Conservation (phyloP, 805 yeast genomes). For the Teunomyces lycoperdinae region DNA sequence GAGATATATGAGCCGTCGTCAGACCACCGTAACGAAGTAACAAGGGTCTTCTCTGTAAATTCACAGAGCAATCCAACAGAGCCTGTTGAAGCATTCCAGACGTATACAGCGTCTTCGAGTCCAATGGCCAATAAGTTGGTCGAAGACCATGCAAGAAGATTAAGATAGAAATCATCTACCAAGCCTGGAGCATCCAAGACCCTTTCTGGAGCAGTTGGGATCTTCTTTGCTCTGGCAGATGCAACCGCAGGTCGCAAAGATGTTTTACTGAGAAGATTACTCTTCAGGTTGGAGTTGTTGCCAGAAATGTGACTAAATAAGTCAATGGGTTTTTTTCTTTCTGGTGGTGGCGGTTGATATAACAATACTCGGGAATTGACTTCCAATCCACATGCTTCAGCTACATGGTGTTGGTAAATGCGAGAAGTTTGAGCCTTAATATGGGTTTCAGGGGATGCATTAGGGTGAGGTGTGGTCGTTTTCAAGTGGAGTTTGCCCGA, state of each 20-base stretch:
- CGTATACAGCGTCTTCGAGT: constrained; percentile 74
- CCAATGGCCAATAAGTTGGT: constrained; percentile 86
- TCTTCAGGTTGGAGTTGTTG: constrained; percentile 16
- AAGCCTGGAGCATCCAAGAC: constrained; percentile 96
- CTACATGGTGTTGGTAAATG: constrained; percentile 76
- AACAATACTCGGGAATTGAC: constrained; percentile 79
- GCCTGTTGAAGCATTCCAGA: constrained; percentile 90
- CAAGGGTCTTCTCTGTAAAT: constrained; percentile 42
- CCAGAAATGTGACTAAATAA: constrained; percentile 26
- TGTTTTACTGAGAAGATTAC: constrained; percentile 27
- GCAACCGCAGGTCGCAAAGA: constrained; percentile 49
- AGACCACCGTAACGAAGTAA: constrained; percentile 84
- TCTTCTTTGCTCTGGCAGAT: constrained; percentile 66
- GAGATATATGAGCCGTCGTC: constrained; percentile 85
- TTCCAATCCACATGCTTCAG: constrained; percentile 90
- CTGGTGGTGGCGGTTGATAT: constrained; percentile 86
- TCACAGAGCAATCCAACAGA: constrained; percentile 68
- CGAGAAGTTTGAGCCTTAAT: constrained; percentile 52
- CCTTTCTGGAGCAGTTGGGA: constrained; percentile 86
- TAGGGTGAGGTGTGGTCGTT: constrained; percentile 37
- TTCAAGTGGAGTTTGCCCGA: constrained; percentile 35
- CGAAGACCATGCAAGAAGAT: constrained; percentile 83
- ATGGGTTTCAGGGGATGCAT: constrained; percentile 53
- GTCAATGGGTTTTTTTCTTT: constrained; percentile 36
- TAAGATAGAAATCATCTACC: constrained; percentile 87